Base-by-base conservation (phyloP, 768 basidiomycete species). In the Boletus pseudopeckii region DNA sequence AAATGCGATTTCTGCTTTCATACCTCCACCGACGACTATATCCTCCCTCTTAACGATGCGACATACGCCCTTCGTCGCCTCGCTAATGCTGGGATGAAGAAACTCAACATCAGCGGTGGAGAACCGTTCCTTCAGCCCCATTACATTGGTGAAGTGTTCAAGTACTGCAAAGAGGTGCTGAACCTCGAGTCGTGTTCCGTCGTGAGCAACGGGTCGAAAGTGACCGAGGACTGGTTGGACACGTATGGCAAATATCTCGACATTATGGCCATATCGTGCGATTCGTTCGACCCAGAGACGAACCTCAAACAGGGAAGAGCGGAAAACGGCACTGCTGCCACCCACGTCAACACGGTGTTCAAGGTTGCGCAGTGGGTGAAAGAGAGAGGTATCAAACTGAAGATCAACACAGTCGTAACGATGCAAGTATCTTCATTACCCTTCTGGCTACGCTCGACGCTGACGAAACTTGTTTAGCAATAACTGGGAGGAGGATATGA, bases 401-500 rank as follows among this genome's bases (percentile, higher is more conserved):
- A 74, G 48, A 68, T 73, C 24, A 72, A 74, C 48, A 41, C 70
- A 14, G 63, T 66, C 48, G 60, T 72, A 39, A 72, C 60, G 14
- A 62, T 54, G 67, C 58, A 48, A 39, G 69, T 50, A 22, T 26
- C 10, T 33, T 14, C 44, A 0, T 41, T n/a, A 3, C 7, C 22
- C 15, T 38, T 24, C 18, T 32, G 17, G 7, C 24, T 9, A 5
- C 1, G 4, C 8, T 45, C 18, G 46, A 40, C 1, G 2, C 34
- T 51, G 38, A 61, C 5, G 20, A 17, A 2, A 44, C 14, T n/a
- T 18, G 36, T 17, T 7, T 28, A 70, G 70, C 36, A 60, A 69
- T 39, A 72, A 73, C 38, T 67, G 63, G 62, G 58, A 72, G 20
- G 71, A 73, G 48, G 66, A 73, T 24, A 73, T 72, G 71, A 72